phyloP scores from a whole-genome alignment of 192 early-diverging fungal species.

The Coemansia sp. region DNA sequence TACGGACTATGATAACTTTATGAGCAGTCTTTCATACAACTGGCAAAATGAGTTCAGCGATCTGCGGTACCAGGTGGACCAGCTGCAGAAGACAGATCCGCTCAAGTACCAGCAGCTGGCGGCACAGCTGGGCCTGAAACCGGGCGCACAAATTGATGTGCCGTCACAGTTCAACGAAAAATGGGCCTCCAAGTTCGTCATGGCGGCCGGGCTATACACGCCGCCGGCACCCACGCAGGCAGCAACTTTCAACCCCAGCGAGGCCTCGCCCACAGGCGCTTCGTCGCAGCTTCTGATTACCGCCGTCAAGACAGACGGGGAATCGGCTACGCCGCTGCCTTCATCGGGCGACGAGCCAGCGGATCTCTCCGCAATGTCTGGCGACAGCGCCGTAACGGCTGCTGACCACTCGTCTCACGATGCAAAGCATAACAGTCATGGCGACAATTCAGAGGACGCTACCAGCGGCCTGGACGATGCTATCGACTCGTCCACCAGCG shows the following conservation, averaged over 20 bases:
- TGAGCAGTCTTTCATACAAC: conserved; percentile 50
- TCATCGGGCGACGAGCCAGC: background rate
- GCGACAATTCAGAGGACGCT: background rate
- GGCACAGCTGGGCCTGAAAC: conserved; percentile 31
- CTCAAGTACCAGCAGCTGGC: conserved; percentile 36
- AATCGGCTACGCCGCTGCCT: background rate
- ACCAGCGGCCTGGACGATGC: conserved; percentile 14
- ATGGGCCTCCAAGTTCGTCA: conserved; percentile 50
- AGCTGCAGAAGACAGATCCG: conserved; percentile 41
- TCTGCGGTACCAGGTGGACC: conserved; percentile 45
- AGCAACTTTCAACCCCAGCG: conserved; percentile 10
- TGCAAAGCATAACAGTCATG: background rate
- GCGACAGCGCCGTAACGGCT: background rate
- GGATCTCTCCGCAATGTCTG: background rate
- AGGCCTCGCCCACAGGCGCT: conserved; percentile 11
- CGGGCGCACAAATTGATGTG: conserved; percentile 23
- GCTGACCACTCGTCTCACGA: background rate
- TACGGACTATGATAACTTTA: conserved; percentile 30
- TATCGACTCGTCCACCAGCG: background rate
- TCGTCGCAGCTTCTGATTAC: conserved; percentile 3
- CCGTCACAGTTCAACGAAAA: conserved; percentile 32
- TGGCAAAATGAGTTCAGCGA: conserved; percentile 53
- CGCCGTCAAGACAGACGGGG: background rate
- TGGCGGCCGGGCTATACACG: conserved; percentile 40
- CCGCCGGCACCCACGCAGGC: conserved; percentile 16